These are phyloP conservation scores for Gentiana dahurica DNA, from an alignment of 257 asterid species.

Conservation along the genomic window DNA sequence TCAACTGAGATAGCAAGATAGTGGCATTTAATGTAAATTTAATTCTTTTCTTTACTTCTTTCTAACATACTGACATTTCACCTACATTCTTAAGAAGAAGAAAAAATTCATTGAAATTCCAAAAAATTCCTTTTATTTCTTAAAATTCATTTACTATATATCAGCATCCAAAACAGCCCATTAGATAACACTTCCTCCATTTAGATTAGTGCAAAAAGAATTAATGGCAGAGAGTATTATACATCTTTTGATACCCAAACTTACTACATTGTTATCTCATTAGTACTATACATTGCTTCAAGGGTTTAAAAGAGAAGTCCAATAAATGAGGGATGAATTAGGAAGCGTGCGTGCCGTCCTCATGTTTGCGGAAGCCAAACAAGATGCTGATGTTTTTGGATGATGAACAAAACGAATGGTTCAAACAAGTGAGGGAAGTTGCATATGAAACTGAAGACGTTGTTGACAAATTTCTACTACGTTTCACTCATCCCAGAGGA, in stretches of 20 bases:
- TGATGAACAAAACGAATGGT: conserved; percentile 5
- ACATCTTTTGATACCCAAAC: background rate
- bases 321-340: conserved; percentile 8
- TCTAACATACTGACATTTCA: no score
- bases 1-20: no score
- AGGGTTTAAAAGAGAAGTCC: conserved; percentile 4
- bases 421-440: conserved; percentile 11
- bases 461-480: conserved; percentile 16
- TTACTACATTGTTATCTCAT: background rate
- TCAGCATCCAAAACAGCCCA: no score
- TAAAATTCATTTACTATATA: no score
- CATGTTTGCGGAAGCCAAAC: conserved; percentile 7
- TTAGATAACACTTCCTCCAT: no score
- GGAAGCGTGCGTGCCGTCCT: conserved; percentile 9
- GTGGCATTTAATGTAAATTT: no score
- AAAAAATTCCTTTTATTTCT: no score
- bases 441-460: conserved; percentile 13
- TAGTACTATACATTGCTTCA: background rate
- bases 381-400: background rate
- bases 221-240: conserved; percentile 5
- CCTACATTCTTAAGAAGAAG: no score
- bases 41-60: no score
- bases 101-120: no score
- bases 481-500: background rate
- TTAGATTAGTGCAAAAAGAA: background rate